phyloP scores from a whole-genome alignment of 2,329 filamentous ascomycete species.

The Cordyceps cicadae region DNA sequence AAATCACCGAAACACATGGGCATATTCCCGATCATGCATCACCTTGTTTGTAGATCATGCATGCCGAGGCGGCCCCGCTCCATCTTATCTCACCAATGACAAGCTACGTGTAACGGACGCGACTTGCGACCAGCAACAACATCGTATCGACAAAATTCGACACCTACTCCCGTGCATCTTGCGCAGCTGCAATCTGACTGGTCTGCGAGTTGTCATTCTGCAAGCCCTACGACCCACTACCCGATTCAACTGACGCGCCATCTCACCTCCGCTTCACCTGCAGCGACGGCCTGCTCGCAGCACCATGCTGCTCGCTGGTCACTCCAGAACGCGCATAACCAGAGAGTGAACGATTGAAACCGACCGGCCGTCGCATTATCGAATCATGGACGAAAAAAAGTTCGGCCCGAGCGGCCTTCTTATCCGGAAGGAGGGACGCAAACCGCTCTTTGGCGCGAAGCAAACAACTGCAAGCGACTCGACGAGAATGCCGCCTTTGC shows the following conservation, averaged over 20 bases:
- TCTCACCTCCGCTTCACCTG: too few species aligned
- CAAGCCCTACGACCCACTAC: too few species aligned
- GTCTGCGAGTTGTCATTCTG: too few species aligned
- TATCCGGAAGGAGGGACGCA: conserved; percentile 1
- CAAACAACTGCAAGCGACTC: conserved; percentile 8
- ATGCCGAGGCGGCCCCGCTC: too few species aligned
- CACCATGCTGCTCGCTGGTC: conserved; percentile 2
- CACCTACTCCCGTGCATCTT: not conserved
- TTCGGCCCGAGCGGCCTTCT: not conserved
- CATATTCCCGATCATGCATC: too few species aligned
- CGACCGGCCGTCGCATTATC: not conserved
- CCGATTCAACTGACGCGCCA: too few species aligned
- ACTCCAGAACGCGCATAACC: not conserved
- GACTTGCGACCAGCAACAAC: conserved; percentile 1
- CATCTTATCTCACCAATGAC: not conserved
- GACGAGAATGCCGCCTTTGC: not conserved
- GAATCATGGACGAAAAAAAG: not conserved
- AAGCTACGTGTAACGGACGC: conserved; percentile 1
- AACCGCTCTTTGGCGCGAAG: conserved; percentile 3
- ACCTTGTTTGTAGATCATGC: too few species aligned
- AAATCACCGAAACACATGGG: too few species aligned
- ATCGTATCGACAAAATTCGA: not conserved
- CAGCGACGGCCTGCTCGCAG: too few species aligned
- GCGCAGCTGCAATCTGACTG: not conserved
- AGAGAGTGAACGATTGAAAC: not conserved